Base-by-base conservation (phyloP, 2,329 filamentous ascomycete species). In the Colletotrichum ledebouriae region DNA sequence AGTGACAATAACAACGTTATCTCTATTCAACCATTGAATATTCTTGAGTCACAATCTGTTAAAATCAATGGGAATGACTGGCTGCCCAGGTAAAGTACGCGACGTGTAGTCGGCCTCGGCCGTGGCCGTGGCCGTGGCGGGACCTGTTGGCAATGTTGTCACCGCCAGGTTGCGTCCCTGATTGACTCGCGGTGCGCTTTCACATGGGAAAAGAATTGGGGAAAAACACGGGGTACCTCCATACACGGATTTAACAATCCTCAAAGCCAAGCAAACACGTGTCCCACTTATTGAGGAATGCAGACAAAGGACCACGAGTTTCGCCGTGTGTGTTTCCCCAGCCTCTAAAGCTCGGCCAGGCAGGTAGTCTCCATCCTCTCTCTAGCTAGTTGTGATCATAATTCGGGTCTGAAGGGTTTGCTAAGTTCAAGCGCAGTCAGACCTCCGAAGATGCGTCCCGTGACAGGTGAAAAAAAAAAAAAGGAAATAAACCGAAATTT, bases 171-270 rank as follows among this genome's bases (percentile, higher is more conserved):
- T 37, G 49, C n/a, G 15, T n/a, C 0, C n/a, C 2, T n/a, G 29
- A n/a, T 69, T 69, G 66, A 66, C 66, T 69, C 66, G 62, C 41
- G 66, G 29, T 6, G 53, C 61, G 57, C 60, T 42, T 60, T 69
- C 66, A 66, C 66, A 69, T 69, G 66, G 56, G 34, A 67, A 44
- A 46, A 25, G 17, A 49, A 10, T 29, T 2, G 29, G 9, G 29
- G 4, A 20, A 59, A 47, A 17, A 60, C 47, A 61, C 47, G 59
- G 59, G 59, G 59, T 61, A 59, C 41, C 55, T 12, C 41, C 60
- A 53, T 47, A 39, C 39, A 41, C 39, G 53, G 56, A 33, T 50
- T 53, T 52, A 15, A 52, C 46, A 59, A 50, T 33, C 5, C 25
- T 39, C 34, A 41, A 34, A 55, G 55, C 47, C 61, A 65, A 56